Evolutionary conservation across 2,329 filamentous ascomycete species (phyloP).

Genomic region (Aspergillus eucalypticola): DNA sequence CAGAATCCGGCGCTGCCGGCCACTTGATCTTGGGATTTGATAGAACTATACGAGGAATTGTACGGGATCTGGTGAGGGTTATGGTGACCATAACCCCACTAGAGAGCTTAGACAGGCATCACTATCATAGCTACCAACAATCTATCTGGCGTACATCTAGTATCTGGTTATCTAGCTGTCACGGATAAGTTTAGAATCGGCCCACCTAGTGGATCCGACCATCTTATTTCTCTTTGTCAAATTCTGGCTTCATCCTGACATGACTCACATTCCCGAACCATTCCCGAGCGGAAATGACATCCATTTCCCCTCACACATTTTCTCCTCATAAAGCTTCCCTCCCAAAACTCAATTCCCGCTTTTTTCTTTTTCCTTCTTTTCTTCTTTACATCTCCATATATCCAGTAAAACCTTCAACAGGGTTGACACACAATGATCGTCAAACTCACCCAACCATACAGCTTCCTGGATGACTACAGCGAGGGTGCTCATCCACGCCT

Average conservation of each 20-base stretch:
- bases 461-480: constrained; percentile 55
- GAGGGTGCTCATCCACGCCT: constrained; percentile 55
- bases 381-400: not conserved
- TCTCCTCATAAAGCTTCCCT: not conserved
- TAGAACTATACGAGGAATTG: too few relatives aligned
- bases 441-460: constrained; percentile 36
- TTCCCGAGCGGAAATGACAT: not conserved
- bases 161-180: too few relatives aligned
- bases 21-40: too few relatives aligned
- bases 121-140: too few relatives aligned
- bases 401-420: not conserved
- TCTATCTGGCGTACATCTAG: too few relatives aligned
- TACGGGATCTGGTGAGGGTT: too few relatives aligned
- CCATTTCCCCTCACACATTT: not conserved
- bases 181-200: not conserved
- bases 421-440: constrained; percentile 9
- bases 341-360: not conserved
- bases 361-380: not conserved
- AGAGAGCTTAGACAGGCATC: too few relatives aligned
- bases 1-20: too few relatives aligned
- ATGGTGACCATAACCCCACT: too few relatives aligned
- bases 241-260: not conserved
- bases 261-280: not conserved
- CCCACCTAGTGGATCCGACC: not conserved
- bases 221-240: not conserved